Evolutionary conservation across 2,329 filamentous ascomycete species (phyloP).

Genomic region (Ceratocystiopsis minuta): DNA sequence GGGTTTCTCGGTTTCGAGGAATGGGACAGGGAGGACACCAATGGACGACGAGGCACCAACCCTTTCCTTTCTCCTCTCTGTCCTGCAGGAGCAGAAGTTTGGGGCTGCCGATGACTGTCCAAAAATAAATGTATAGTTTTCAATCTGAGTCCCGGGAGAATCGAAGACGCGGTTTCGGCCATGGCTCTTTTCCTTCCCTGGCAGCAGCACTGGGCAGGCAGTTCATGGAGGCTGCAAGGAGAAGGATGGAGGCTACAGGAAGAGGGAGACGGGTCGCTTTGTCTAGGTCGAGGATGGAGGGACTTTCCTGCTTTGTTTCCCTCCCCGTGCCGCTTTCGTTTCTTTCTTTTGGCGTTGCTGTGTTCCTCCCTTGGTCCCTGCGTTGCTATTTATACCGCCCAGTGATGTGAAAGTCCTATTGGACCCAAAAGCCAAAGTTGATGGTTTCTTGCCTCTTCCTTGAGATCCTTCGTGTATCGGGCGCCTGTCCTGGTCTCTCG

Average conservation of each 20-base stretch:
- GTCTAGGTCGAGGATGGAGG: no score
- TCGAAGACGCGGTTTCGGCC: constrained; percentile 4
- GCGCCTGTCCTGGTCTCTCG: background rate
- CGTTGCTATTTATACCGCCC: background rate
- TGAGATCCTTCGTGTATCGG: no score
- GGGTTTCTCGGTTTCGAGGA: no score
- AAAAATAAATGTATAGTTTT: constrained; percentile 17
- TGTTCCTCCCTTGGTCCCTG: background rate
- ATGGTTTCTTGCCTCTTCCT: background rate
- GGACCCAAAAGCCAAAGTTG: constrained; percentile 10
- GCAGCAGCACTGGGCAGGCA: background rate
- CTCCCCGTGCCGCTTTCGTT: background rate
- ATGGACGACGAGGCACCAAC: background rate
- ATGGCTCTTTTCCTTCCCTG: constrained; percentile 6
- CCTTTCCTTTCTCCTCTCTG: background rate
- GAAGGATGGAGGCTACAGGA: background rate
- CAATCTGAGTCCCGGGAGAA: constrained; percentile 19
- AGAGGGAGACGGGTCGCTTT: background rate
- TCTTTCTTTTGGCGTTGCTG: background rate
- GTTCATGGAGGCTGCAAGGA: background rate
- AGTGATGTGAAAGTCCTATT: constrained; percentile 5
- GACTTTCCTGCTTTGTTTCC: no score
- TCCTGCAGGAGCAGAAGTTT: background rate
- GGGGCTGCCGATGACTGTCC: constrained; percentile 11
- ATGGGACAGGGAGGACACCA: no score